Evolutionary conservation across 805 yeast genomes (phyloP), one percentile per base, ranked within the genome.

Genomic region (Candida sphagnicola): DNA sequence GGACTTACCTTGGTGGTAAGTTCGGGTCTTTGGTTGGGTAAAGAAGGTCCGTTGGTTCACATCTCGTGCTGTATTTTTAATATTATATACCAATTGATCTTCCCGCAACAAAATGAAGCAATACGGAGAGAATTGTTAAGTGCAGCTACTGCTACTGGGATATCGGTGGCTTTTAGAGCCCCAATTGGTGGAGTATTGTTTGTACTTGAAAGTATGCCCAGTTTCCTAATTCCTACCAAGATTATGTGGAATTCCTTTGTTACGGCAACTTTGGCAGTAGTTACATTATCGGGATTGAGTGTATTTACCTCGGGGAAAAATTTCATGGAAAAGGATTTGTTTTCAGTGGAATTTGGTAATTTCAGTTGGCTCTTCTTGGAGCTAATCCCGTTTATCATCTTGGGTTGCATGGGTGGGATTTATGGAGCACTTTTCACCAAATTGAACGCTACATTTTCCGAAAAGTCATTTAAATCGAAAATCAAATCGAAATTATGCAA

Each of bases 171-270:
- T 0, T 86, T 87, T 59, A 84, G 83, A 43, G 80, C 95, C 0
- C 95, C 96, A 2, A 80, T 88, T 40, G 95, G 95, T 5, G 96
- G 95, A 1, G 93, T 88, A 1, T 56, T 87, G 23, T 88, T 86
- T 56, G 82, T 84, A 4, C 56, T 85, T 14, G 95, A 87, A 50
- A 79, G 78, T 44, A 65, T 82, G 31, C 77, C 82, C 3, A 74
- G 80, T 24, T 84, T 75, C 51, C 78, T 82, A 51, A 75, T 74
- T 34, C 77, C 82, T 15, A 77, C 77, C 18, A 75, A 72, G 43
- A 70, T 82, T 43, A 76, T 87, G 80, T 87, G 95, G 96, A 80
- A 80, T 48, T 77, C 89, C 5, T 88, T 87, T 59, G 82, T 85
- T 2, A 78, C 87, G 49, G 82, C 95, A 1, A 84, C 88, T 48